These are phyloP conservation scores for Graphiopsis chlorocephala DNA, from an alignment of 2,329 filamentous ascomycete species.

Conservation along the genomic window DNA sequence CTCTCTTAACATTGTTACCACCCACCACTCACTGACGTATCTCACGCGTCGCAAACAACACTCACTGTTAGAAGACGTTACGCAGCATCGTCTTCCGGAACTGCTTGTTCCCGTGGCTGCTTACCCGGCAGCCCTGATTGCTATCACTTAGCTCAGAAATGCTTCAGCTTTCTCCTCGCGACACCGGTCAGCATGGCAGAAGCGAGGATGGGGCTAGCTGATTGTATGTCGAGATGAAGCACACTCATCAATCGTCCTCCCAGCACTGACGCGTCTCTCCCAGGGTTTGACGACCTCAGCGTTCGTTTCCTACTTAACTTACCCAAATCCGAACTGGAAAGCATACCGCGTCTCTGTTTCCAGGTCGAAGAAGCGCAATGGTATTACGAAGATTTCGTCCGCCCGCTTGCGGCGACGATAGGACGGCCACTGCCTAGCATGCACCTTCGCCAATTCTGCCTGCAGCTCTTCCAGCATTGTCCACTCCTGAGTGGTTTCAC, in stretches of 20 bases:
- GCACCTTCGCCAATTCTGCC: conserved; percentile 78
- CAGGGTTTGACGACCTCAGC: conserved; percentile 88
- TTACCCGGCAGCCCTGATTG: conserved; percentile 9
- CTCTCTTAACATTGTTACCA: background rate
- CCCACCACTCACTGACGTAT: background rate
- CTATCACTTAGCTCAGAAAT: conserved; percentile 16
- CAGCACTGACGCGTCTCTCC: background rate
- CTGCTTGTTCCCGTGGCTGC: conserved; percentile 11
- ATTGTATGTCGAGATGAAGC: background rate
- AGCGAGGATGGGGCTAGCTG: conserved; percentile 17
- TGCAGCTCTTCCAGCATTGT: conserved; percentile 91
- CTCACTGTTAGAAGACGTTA: conserved; percentile 7
- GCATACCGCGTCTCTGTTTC: conserved; percentile 93
- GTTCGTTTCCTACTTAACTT: conserved; percentile 98
- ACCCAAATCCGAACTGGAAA: conserved; percentile 83
- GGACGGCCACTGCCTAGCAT: conserved; percentile 86
- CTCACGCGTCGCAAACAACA: conserved; percentile 1
- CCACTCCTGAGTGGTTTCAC: conserved; percentile 82
- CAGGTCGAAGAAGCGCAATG: conserved; percentile 99
- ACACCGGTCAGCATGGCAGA: conserved; percentile 18
- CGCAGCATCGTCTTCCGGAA: conserved; percentile 5
- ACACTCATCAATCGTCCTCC: background rate
- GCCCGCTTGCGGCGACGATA: conserved; percentile 52
- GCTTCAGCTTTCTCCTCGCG: conserved; percentile 16
- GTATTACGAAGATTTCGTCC: conserved; percentile 99